Conservation (phyloP, 306 rosid genomes). For the Prunus mira region DNA sequence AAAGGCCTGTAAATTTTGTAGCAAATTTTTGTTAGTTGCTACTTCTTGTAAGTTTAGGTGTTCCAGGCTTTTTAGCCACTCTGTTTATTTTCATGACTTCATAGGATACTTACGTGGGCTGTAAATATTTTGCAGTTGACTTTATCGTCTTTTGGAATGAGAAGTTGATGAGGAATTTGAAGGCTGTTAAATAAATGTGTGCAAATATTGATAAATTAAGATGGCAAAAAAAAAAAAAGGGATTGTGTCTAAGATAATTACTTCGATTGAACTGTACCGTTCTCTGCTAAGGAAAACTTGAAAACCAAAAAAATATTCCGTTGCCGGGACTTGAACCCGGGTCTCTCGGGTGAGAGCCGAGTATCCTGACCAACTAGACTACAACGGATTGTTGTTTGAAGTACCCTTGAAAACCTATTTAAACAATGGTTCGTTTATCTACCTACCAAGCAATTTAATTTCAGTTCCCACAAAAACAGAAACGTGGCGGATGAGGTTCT, state of each 20-base stretch:
- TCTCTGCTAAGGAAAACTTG: too few relatives aligned
- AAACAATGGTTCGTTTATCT: too few relatives aligned
- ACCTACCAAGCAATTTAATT: too few relatives aligned
- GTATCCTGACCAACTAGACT: slow-evolving; percentile 39
- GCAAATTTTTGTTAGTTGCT: neutral
- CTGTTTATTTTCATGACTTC: too few relatives aligned
- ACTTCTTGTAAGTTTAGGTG: neutral
- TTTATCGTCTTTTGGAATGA: neutral
- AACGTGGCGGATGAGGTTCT: too few relatives aligned
- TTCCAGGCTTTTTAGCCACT: neutral
- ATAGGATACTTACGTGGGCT: too few relatives aligned
- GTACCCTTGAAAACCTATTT: neutral
- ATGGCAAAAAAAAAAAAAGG: too few relatives aligned
- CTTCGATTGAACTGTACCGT: too few relatives aligned
- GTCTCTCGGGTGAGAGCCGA: slow-evolving; percentile 40
- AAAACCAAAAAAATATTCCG: neutral
- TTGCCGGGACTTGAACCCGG: slow-evolving; percentile 40
- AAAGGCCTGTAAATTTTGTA: neutral
- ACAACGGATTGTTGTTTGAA: neutral
- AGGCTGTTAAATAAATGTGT: neutral
- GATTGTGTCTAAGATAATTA: too few relatives aligned
- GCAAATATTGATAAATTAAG: neutral
- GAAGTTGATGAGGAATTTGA: neutral
- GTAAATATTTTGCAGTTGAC: neutral
- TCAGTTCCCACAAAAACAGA: too few relatives aligned